A percentile compares a stretch with the other conserved stretches of the same genome.
phyloP scores from a whole-genome alignment of 345 rosid genomes.

The Lepidium sativum region DNA sequence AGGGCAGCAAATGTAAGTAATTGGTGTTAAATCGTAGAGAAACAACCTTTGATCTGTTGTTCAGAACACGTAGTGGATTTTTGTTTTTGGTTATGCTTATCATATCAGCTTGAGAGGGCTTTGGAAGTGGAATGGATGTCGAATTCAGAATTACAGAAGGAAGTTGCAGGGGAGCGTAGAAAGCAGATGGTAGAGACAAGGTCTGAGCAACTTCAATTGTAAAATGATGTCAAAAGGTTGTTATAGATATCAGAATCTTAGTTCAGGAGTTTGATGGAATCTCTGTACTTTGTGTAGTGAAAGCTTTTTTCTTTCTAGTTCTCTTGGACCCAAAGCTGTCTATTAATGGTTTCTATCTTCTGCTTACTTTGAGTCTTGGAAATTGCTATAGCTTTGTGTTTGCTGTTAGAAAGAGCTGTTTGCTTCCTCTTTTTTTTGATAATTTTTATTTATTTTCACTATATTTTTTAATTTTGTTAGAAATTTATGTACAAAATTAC shows the following conservation, averaged over 20 bases:
- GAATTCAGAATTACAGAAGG: constrained; percentile 73
- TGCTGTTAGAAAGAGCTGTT: neutral
- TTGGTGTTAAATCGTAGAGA: neutral
- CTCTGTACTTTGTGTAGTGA: neutral
- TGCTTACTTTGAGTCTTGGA: too few species aligned
- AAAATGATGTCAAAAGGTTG: neutral
- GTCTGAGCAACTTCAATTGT: neutral
- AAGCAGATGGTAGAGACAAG: constrained; percentile 9
- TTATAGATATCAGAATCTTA: neutral
- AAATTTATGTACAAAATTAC: too few species aligned
- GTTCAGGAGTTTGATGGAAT: neutral
- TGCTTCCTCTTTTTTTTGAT: too few species aligned
- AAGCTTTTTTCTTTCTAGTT: neutral
- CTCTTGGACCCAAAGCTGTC: neutral
- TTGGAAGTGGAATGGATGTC: constrained; percentile 76
- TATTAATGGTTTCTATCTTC: neutral
- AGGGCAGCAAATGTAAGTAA: constrained; percentile 78
- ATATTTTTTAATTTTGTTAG: too few species aligned
- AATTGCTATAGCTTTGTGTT: neutral
- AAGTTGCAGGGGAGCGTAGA: constrained; percentile 25
- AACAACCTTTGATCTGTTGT: neutral
- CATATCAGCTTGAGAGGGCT: constrained; percentile 69
- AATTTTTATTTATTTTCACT: too few species aligned
- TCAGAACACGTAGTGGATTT: neutral
- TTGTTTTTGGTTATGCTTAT: neutral